phyloP scores from a whole-genome alignment of 805 yeast genomes.

The Naumovozyma baii region DNA sequence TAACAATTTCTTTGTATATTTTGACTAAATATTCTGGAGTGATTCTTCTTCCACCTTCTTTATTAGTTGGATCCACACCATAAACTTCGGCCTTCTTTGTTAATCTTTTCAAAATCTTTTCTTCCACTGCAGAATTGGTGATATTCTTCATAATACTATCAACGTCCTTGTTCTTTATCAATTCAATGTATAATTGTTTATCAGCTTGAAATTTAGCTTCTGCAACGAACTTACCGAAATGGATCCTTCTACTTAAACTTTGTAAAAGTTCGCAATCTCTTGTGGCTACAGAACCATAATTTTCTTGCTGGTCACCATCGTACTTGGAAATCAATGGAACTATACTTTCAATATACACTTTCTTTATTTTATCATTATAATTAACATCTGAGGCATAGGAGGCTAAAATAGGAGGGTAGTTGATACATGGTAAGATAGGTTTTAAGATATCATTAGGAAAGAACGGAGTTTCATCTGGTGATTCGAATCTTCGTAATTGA shows the following conservation, averaged over 20 bases:
- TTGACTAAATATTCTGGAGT: slow-evolving; percentile 73
- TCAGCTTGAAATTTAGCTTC: slow-evolving; percentile 81
- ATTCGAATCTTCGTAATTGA: slow-evolving; percentile 79
- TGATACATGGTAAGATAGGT: slow-evolving; percentile 69
- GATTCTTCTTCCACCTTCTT: slow-evolving; percentile 65
- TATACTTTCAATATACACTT: slow-evolving; percentile 60
- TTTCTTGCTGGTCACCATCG: slow-evolving; percentile 69
- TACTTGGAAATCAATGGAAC: slow-evolving; percentile 64
- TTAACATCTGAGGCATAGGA: slow-evolving; percentile 63
- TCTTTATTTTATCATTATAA: slow-evolving; percentile 60
- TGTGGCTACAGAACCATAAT: slow-evolving; percentile 76
- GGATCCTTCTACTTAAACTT: slow-evolving; percentile 83
- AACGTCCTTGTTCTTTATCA: slow-evolving; percentile 58
- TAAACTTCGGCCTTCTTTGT: slow-evolving; percentile 74
- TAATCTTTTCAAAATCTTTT: slow-evolving; percentile 68
- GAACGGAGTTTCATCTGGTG: slow-evolving; percentile 91
- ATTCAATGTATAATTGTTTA: slow-evolving; percentile 46
- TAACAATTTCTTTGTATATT: slow-evolving; percentile 78
- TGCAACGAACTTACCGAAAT: slow-evolving; percentile 95
- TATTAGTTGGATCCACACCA: slow-evolving; percentile 79
- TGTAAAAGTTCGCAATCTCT: slow-evolving; percentile 83
- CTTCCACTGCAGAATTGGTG: slow-evolving; percentile 82
- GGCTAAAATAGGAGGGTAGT: slow-evolving; percentile 74
- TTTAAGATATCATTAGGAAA: slow-evolving; percentile 56
- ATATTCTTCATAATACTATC: slow-evolving; percentile 70